Percentiles rank a stretch among this genome's conserved stretches.
Conservation (phyloP, 306 rosid genomes). For the Erythrophleum fordii region DNA sequence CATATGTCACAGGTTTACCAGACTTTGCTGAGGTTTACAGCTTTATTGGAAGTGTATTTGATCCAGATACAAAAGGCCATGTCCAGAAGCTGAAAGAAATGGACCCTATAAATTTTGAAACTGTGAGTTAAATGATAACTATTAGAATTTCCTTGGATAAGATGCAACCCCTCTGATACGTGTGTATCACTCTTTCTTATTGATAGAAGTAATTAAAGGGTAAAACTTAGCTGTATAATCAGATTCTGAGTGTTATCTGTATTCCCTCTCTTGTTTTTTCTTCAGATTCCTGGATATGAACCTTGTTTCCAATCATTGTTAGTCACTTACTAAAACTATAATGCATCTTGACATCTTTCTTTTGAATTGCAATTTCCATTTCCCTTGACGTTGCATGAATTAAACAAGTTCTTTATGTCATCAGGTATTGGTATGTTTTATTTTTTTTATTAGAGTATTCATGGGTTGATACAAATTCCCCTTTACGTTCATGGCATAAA, state of each 20-base stretch:
- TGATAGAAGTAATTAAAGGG: conserved; percentile 11
- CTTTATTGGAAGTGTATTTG: conserved; percentile 93
- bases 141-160: conserved; percentile 20
- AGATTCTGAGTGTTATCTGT: background rate
- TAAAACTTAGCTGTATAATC: conserved; percentile 23
- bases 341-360: conserved; percentile 10
- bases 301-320: background rate
- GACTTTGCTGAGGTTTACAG: conserved; percentile 89
- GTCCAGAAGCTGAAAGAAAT: conserved; percentile 88
- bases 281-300: conserved; percentile 22
- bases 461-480: conserved; percentile 6
- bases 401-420: conserved; percentile 3
- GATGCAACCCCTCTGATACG: conserved; percentile 5
- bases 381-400: conserved; percentile 7
- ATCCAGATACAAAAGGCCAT: conserved; percentile 77
- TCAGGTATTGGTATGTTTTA: background rate
- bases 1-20: conserved; percentile 66
- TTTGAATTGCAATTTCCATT: conserved; percentile 14
- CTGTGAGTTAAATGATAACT: conserved; percentile 63
- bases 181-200: background rate
- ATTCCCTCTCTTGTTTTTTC: conserved; percentile 13
- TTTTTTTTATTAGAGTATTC: background rate
- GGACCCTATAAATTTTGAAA: conserved; percentile 95
- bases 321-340: conserved; percentile 2
- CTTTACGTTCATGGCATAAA: background rate